Percentiles rank a stretch among this genome's conserved stretches.
phyloP scores from a whole-genome alignment of 73 alveolate genomes.

The Paramecium pentaurelia region DNA sequence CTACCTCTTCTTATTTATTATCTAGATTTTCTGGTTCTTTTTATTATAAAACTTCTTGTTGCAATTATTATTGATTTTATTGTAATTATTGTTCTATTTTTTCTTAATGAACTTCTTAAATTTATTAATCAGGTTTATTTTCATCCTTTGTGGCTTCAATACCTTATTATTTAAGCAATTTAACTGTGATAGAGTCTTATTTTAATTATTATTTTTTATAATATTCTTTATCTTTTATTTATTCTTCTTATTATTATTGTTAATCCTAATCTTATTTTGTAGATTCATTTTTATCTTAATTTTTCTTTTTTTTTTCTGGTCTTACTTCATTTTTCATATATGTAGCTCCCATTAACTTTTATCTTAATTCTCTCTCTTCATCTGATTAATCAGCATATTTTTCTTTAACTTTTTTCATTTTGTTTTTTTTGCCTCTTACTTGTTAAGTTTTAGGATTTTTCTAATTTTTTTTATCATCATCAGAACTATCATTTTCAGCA shows the following conservation, averaged over 20 bases:
- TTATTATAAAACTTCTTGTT: constrained; percentile 2
- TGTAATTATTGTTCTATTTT: background rate
- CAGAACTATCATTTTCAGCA: background rate
- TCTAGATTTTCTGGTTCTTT: background rate
- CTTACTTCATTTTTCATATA: constrained; percentile 48
- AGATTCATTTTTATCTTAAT: constrained; percentile 53
- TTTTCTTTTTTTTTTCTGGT: constrained; percentile 18
- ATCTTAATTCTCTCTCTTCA: constrained; percentile 80
- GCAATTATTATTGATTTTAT: background rate
- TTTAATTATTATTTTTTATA: constrained; percentile 22
- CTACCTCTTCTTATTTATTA: constrained; percentile 60
- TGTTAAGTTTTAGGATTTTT: background rate
- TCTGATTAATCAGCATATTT: constrained; percentile 89
- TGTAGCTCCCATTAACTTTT: constrained; percentile 81
- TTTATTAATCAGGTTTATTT: background rate
- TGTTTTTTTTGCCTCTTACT: constrained; percentile 71
- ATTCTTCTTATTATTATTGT: background rate
- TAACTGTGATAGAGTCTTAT: background rate
- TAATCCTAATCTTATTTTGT: background rate
- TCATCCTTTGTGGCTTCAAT: background rate
- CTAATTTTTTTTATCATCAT: background rate
- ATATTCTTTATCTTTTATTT: constrained; percentile 35
- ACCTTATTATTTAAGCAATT: background rate
- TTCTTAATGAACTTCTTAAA: background rate
- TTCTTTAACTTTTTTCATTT: constrained; percentile 77